Conservation (phyloP, 108 stramenopile genomes). For the Stephanodiscus triporus region DNA sequence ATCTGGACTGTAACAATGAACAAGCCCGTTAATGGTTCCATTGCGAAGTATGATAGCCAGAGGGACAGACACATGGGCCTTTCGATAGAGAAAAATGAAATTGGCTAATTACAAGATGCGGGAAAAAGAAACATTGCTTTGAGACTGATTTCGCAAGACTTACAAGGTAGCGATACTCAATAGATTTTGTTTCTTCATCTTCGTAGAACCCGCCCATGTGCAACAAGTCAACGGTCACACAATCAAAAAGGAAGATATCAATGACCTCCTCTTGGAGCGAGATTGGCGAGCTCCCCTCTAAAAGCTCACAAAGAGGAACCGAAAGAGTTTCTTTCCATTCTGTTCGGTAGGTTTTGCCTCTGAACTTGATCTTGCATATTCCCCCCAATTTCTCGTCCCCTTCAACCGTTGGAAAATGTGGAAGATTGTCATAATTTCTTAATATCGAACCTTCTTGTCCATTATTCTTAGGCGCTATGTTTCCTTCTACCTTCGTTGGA, state of each 20-base stretch:
- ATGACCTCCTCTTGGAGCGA: constrained; percentile 58
- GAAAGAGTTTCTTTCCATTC: constrained; percentile 67
- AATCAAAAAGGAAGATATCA: constrained; percentile 60
- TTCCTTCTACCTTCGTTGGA: constrained; percentile 14
- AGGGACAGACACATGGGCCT: constrained; percentile 59
- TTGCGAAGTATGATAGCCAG: constrained; percentile 60
- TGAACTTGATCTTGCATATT: constrained; percentile 7
- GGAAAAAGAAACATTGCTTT: not conserved
- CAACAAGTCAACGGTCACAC: constrained; percentile 41
- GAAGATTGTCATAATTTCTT: not conserved
- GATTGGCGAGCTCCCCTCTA: constrained; percentile 41
- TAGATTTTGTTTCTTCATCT: constrained; percentile 48
- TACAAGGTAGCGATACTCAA: constrained; percentile 59
- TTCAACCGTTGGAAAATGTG: not conserved
- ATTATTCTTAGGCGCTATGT: not conserved
- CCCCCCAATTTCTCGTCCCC: constrained; percentile 3
- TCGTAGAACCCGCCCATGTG: constrained; percentile 59
- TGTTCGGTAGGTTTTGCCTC: constrained; percentile 15
- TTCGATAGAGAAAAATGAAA: not conserved
- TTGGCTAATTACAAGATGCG: not conserved
- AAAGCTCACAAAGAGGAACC: constrained; percentile 60
- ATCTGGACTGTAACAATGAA: constrained; percentile 60
- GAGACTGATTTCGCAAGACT: not conserved
- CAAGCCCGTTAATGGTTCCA: constrained; percentile 65
- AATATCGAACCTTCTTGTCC: constrained; percentile 2